These are phyloP conservation scores for Acorus gramineus DNA, from an alignment of 106 monocot genomes.

Conservation along the genomic window DNA sequence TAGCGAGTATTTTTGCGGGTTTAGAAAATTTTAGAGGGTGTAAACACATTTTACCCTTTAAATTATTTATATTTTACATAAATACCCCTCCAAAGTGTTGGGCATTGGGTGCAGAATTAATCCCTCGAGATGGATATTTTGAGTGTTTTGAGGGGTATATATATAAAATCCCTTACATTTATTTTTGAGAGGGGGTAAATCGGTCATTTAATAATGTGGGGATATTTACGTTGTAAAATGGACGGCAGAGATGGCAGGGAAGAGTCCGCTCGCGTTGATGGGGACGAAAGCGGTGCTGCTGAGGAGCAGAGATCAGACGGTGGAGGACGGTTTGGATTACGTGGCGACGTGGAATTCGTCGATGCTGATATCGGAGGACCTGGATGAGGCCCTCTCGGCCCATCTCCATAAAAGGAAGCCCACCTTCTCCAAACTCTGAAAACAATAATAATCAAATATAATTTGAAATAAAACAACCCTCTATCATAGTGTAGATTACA, in stretches of 20 bases:
- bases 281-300: conserved; percentile 86
- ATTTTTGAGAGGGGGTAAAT: not conserved
- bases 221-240: not conserved
- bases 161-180: not conserved
- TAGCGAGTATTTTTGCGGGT: too few relatives aligned
- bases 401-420: conserved; percentile 61
- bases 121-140: too few relatives aligned
- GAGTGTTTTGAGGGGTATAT: too few relatives aligned
- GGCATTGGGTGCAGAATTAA: too few relatives aligned
- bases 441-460: not conserved
- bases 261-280: conserved; percentile 63
- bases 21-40: too few relatives aligned
- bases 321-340: conserved; percentile 71
- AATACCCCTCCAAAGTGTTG: too few relatives aligned
- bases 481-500: too few relatives aligned
- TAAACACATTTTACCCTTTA: too few relatives aligned
- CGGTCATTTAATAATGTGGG: too few relatives aligned
- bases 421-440: conserved; percentile 56
- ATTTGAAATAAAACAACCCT: too few relatives aligned
- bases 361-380: conserved; percentile 60
- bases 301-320: conserved; percentile 55
- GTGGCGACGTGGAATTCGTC: conserved; percentile 89
- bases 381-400: conserved; percentile 64
- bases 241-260: conserved; percentile 46
- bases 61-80: too few relatives aligned